Base-by-base conservation (phyloP, 148 eudicot species). In the Beta vulgaris region DNA sequence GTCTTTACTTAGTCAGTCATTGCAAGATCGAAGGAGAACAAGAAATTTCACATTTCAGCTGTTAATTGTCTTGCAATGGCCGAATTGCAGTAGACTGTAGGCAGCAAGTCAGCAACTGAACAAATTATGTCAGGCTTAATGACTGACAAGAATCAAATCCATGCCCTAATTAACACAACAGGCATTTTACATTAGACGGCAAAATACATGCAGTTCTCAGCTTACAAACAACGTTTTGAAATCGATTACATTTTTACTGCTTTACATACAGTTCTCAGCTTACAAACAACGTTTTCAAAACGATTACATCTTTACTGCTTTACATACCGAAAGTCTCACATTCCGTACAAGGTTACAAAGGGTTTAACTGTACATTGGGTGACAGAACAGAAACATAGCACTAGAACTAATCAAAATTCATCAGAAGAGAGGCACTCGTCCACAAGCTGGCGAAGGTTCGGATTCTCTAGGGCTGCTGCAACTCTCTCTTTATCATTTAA, bases 401-500 rank as follows among this genome's bases (percentile, higher is more conserved):
- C 13, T n/a, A 15, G 19, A 34, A 18, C 18, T 28, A 74, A 69
- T 88, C 77, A 85, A 73, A 87, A 83, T 74, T 90, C 94, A 40
- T 78, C 82, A 18, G 91, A 90, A 76, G 80, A 82, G 48, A 93
- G 88, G 81, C 98, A 89, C 84, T 91, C 94, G 5, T 93, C 91
- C 34, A 91, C 97, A 29, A 91, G 97, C 77, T 91, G 94, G 73
- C 91, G 88, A 73, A 91, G 90, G 78, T 87, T 90, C 2, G 91
- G 90, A 71, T 91, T 89, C 82, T 93, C 95, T 73, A 93, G 68
- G 8, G 97, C 98, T 51, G 98, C 96, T 25, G 91, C 97, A 71
- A 91, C 82, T 88, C 97, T 87, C 82, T 93, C 98, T 81, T 91
- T 93, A 73, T 93, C 98, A 64, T 93, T 93, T 77, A 91, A 80